Evolutionary conservation across 768 basidiomycete species (phyloP).

Genomic region (Russula griseocarnosa): DNA sequence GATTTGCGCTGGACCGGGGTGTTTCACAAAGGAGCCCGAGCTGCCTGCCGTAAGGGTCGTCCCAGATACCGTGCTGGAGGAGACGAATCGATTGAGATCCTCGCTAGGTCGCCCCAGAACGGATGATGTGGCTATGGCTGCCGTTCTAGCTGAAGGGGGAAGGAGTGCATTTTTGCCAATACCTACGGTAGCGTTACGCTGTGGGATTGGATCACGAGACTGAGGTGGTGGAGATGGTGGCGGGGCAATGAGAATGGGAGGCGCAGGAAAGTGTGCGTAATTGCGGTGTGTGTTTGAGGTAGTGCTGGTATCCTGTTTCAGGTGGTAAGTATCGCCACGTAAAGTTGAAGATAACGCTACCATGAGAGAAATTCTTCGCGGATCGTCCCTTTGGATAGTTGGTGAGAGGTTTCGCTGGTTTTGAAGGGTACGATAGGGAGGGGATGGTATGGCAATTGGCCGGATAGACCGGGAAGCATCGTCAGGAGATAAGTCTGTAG

Average conservation of each 20-base stretch:
- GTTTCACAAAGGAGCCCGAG: constrained; percentile 80
- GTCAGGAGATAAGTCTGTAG: constrained; percentile 45
- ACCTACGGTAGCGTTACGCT: not conserved
- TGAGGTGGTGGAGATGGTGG: constrained; percentile 29
- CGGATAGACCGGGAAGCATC: not conserved
- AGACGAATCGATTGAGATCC: constrained; percentile 85
- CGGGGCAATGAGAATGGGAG: constrained; percentile 30
- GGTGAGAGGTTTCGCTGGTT: not conserved
- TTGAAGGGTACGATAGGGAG: not conserved
- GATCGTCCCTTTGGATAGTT: not conserved
- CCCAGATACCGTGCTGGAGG: constrained; percentile 77
- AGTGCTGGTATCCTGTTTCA: constrained; percentile 41
- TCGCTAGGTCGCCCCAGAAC: constrained; percentile 52
- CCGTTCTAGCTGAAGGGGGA: constrained; percentile 27
- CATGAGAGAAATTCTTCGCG: not conserved
- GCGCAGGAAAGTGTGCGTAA: constrained; percentile 34
- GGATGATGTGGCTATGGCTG: constrained; percentile 49
- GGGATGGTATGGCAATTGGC: not conserved
- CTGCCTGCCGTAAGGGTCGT: constrained; percentile 70
- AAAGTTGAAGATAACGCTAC: not conserved
- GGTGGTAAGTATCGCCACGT: constrained; percentile 41
- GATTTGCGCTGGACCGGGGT: constrained; percentile 72
- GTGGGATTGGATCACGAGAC: constrained; percentile 22
- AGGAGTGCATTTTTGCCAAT: constrained; percentile 21
- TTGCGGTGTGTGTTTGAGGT: constrained; percentile 38